Evolutionary conservation across 306 rosid genomes (phyloP).

Genomic region (Begonia peltatifolia): DNA sequence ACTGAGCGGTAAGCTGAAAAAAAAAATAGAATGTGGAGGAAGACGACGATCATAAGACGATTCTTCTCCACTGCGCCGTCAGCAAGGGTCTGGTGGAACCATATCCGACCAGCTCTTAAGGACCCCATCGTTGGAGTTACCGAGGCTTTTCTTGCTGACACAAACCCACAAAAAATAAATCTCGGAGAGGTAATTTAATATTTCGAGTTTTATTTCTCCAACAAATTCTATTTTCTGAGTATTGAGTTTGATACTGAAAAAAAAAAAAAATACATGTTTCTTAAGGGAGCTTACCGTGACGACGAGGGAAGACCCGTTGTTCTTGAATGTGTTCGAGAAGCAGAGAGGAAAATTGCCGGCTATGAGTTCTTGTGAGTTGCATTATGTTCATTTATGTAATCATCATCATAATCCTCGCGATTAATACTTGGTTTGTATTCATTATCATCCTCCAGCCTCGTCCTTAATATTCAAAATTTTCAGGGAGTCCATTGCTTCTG

Average conservation of each 20-base stretch:
- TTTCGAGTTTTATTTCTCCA: neutral
- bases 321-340: slow-evolving; percentile 30
- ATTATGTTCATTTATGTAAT: neutral
- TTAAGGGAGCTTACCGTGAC: slow-evolving; percentile 29
- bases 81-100: slow-evolving; percentile 21
- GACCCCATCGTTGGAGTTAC: slow-evolving; percentile 25
- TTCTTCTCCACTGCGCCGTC: slow-evolving; percentile 9
- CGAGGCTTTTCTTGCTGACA: slow-evolving; percentile 24
- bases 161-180: slow-evolving; percentile 23
- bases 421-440: too few species aligned
- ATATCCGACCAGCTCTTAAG: slow-evolving; percentile 15
- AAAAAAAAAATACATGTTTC: too few species aligned
- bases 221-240: too few species aligned
- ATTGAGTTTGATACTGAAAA: too few species aligned
- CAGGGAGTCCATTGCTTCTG: slow-evolving; percentile 19
- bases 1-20: neutral
- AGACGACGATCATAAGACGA: slow-evolving; percentile 1
- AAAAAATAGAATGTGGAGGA: slow-evolving; percentile 2
- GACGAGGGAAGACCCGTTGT: slow-evolving; percentile 23
- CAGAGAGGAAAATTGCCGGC: slow-evolving; percentile 21
- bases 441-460: too few species aligned
- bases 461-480: neutral
- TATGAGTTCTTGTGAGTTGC: slow-evolving; percentile 21
- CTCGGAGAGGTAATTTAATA: slow-evolving; percentile 21
- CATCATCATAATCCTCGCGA: too few species aligned